A percentile compares a stretch with the other conserved stretches of the same genome.
phyloP scores from a whole-genome alignment of 2,329 filamentous ascomycete species.

The Sporothrix sp. region DNA sequence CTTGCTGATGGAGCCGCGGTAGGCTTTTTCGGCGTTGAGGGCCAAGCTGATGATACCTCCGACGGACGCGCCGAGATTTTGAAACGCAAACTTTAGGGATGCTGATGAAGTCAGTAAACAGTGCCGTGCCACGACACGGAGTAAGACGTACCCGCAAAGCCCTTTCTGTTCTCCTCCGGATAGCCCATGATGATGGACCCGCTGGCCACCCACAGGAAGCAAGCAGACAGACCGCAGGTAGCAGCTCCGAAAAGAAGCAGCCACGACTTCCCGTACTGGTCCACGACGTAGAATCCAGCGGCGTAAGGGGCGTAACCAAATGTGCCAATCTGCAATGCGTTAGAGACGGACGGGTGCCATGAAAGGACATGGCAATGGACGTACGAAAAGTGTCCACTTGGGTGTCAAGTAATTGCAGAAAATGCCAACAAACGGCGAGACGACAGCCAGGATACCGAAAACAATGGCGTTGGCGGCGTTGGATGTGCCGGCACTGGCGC shows the following conservation, averaged over 20 bases:
- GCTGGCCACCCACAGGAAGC: constrained; percentile 15
- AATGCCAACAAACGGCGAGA: constrained; percentile 1
- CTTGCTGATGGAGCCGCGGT: constrained; percentile 14
- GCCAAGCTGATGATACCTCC: constrained; percentile 16
- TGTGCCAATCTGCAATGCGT: constrained; percentile 5
- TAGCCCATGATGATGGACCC: constrained; percentile 17
- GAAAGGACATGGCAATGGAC: neutral
- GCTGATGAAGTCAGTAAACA: neutral
- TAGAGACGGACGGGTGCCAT: neutral
- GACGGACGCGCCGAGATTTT: constrained; percentile 11
- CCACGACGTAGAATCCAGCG: constrained; percentile 9
- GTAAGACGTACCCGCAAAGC: constrained; percentile 6
- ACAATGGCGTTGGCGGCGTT: constrained; percentile 12
- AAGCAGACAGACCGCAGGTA: constrained; percentile 7
- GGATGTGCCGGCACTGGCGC: constrained; percentile 7
- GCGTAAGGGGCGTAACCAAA: constrained; percentile 10
- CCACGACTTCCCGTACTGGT: constrained; percentile 3
- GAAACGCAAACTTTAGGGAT: constrained; percentile 9
- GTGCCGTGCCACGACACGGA: neutral
- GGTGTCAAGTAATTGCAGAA: constrained; percentile 6
- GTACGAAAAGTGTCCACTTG: constrained; percentile 9
- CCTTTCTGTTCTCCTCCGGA: constrained; percentile 16
- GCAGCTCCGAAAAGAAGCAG: constrained; percentile 8
- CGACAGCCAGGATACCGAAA: constrained; percentile 5
- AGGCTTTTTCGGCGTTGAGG: constrained; percentile 11